phyloP scores from a whole-genome alignment of 1,139 yeast species.

The Zygosaccharomyces pseudobailii region DNA sequence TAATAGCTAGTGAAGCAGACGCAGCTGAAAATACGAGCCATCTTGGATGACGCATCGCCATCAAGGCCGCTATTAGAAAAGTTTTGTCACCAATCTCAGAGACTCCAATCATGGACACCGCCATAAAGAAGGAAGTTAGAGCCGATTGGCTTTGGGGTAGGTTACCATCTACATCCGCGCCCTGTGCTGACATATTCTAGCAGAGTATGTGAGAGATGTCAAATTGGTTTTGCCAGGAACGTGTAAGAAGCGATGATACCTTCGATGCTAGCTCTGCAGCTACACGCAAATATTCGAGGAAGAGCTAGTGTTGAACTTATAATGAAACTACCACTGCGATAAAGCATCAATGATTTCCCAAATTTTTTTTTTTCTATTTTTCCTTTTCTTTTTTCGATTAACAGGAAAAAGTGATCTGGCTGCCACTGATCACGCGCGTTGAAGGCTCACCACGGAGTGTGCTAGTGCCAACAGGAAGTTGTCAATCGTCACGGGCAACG shows the following conservation, averaged over 20 bases:
- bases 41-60: slow-evolving; percentile 94
- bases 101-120: slow-evolving; percentile 80
- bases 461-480: slow-evolving; percentile 27
- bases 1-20: slow-evolving; percentile 75
- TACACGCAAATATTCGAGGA: too few species aligned
- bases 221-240: background rate
- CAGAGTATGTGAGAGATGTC: background rate
- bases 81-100: slow-evolving; percentile 98
- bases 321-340: background rate
- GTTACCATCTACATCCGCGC: slow-evolving; percentile 4
- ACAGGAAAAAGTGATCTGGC: background rate
- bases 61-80: slow-evolving; percentile 89
- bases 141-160: slow-evolving; percentile 11
- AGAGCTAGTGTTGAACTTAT: too few species aligned
- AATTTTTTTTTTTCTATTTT: background rate
- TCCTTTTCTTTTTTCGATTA: background rate
- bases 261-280: background rate
- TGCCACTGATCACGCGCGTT: background rate
- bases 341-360: background rate
- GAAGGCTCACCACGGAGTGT: slow-evolving; percentile 12
- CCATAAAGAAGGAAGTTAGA: slow-evolving; percentile 52
- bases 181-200: slow-evolving; percentile 2
- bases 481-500: slow-evolving; percentile 24
- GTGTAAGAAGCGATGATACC: background rate
- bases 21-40: slow-evolving; percentile 82